Conservation (phyloP, 495 filamentous ascomycete genomes). For the Sphaerosporella brunnea region DNA sequence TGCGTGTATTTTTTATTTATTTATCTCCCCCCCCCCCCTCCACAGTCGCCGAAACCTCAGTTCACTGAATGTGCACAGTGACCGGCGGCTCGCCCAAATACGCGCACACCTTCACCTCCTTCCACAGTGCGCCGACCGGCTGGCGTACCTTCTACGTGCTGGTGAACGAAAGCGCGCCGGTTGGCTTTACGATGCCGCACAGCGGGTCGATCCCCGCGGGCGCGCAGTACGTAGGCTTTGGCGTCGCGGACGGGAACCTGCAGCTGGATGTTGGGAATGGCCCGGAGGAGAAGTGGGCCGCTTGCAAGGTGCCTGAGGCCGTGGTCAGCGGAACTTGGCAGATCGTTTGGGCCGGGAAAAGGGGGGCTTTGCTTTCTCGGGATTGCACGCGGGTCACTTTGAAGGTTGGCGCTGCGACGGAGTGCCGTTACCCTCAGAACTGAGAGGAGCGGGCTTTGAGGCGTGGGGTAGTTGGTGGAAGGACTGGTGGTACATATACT, state of each 20-base stretch:
- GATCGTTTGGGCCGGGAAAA: conserved; percentile 17
- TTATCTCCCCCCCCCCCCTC: background rate
- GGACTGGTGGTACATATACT: too few relatives aligned
- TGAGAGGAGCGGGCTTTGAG: too few relatives aligned
- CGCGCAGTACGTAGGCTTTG: conserved; percentile 8
- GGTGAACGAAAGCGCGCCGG: conserved; percentile 10
- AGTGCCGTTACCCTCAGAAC: background rate
- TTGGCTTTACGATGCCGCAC: conserved; percentile 18
- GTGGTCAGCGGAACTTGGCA: conserved; percentile 6
- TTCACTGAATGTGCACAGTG: conserved; percentile 1
- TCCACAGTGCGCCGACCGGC: conserved; percentile 15
- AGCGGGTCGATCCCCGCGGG: conserved; percentile 6
- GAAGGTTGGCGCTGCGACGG: background rate
- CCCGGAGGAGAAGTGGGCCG: conserved; percentile 9
- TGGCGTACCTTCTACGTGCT: conserved; percentile 11
- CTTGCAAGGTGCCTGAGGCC: conserved; percentile 4
- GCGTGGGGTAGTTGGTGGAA: too few relatives aligned
- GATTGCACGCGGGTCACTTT: background rate
- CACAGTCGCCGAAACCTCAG: background rate
- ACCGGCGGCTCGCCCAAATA: background rate
- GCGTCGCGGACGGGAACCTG: background rate
- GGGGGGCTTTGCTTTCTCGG: background rate
- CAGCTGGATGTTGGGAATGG: conserved; percentile 4
- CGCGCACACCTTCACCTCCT: conserved; percentile 10
- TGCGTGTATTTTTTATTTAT: background rate